A percentile compares a stretch with the other conserved stretches of the same genome.
These are phyloP conservation scores for Salix brachista DNA, from an alignment of 345 rosid species.

Conservation along the genomic window DNA sequence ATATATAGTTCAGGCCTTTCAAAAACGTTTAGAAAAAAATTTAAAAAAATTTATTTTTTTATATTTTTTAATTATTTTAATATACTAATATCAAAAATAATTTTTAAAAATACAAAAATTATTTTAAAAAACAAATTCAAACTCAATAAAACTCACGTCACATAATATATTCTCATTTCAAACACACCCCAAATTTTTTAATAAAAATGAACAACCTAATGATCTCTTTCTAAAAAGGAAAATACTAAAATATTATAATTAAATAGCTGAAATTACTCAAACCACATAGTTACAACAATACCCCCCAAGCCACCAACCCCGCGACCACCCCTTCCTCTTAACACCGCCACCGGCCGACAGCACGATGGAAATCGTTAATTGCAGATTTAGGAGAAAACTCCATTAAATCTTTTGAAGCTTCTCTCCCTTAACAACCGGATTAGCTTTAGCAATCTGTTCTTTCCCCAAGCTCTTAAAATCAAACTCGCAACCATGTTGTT, in stretches of 20 bases:
- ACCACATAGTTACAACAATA: background rate
- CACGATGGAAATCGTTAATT: background rate
- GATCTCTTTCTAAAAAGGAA: background rate
- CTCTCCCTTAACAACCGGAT: slow-evolving; percentile 63
- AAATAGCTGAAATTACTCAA: background rate
- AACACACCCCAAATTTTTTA: background rate
- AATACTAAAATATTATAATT: background rate
- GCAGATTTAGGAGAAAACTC: background rate
- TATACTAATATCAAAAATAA: too few relatives aligned
- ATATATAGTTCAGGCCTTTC: too few relatives aligned
- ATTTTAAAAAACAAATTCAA: too few relatives aligned
- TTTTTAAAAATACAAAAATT: too few relatives aligned
- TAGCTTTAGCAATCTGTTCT: slow-evolving; percentile 70
- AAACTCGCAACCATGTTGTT: slow-evolving; percentile 63
- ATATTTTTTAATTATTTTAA: too few relatives aligned
- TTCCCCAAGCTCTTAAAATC: slow-evolving; percentile 71
- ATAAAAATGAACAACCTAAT: background rate
- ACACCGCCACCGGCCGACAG: background rate
- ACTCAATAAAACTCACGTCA: too few relatives aligned
- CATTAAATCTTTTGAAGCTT: slow-evolving; percentile 68
- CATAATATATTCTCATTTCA: too few relatives aligned
- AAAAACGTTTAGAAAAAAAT: too few relatives aligned
- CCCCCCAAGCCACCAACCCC: background rate
- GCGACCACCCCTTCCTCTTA: background rate
- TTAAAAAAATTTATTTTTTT: too few relatives aligned